phyloP scores from a whole-genome alignment of 805 yeast genomes.

The Candida sonorensis region DNA sequence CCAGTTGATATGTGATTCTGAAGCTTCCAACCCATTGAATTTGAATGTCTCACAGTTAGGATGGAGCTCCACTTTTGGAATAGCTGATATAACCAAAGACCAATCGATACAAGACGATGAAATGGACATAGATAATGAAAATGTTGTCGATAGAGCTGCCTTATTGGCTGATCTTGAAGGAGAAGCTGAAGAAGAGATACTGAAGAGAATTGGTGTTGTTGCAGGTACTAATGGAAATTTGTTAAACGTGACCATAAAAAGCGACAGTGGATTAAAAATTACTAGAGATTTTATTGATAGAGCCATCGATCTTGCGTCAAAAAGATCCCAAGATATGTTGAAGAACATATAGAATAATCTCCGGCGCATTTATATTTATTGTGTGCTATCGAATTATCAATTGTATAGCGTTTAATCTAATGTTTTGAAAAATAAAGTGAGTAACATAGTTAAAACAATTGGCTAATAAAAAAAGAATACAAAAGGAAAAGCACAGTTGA shows the following conservation, averaged over 20 bases:
- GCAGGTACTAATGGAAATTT: slow-evolving; percentile 25
- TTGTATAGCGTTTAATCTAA: too few relatives aligned
- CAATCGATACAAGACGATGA: slow-evolving; percentile 16
- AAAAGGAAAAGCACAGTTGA: too few relatives aligned
- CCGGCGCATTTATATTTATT: too few relatives aligned
- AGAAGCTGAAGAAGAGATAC: slow-evolving; percentile 70
- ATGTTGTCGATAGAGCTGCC: slow-evolving; percentile 27
- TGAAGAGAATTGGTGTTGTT: slow-evolving; percentile 46
- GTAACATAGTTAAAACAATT: too few relatives aligned
- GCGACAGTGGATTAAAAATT: slow-evolving; percentile 41
- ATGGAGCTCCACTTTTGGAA: slow-evolving; percentile 52
- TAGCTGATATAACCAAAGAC: slow-evolving; percentile 38
- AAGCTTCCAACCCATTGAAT: slow-evolving; percentile 30
- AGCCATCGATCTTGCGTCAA: slow-evolving; percentile 41
- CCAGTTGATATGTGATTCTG: slow-evolving; percentile 52
- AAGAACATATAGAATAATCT: slow-evolving; percentile 9
- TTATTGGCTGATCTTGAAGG: slow-evolving; percentile 76
- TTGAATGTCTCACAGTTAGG: slow-evolving; percentile 35
- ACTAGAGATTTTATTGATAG: slow-evolving; percentile 39
- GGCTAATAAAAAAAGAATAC: too few relatives aligned
- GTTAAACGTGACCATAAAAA: slow-evolving; percentile 40
- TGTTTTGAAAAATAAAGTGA: too few relatives aligned
- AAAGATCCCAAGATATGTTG: slow-evolving; percentile 36
- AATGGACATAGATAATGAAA: slow-evolving; percentile 20
- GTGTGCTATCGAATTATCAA: too few relatives aligned